Conservation (phyloP, 805 yeast genomes). For the Wickerhamiella nectarea region DNA sequence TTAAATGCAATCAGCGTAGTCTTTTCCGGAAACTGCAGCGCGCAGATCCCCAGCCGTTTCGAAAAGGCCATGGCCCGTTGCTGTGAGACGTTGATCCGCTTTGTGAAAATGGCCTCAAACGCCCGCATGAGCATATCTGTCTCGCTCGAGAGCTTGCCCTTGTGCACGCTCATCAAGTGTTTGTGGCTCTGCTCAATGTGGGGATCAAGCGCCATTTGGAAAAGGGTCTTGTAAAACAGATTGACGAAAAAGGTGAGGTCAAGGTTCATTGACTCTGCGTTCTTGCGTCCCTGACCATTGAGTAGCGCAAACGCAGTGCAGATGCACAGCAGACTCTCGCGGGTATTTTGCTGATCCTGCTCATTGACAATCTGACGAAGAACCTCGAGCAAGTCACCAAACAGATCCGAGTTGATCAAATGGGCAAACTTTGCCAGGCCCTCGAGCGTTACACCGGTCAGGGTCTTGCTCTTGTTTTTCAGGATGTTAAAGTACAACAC, state of each 20-base stretch:
- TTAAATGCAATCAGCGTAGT: conserved; percentile 65
- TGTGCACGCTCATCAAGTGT: conserved; percentile 61
- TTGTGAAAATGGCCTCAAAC: conserved; percentile 55
- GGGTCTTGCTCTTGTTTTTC: conserved; percentile 43
- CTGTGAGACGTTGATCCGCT: conserved; percentile 37
- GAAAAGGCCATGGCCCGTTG: conserved; percentile 44
- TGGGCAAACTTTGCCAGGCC: conserved; percentile 85
- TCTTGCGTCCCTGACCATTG: conserved; percentile 39
- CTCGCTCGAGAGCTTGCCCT: conserved; percentile 63
- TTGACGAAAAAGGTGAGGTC: conserved; percentile 74
- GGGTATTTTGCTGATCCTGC: conserved; percentile 35
- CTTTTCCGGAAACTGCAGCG: conserved; percentile 76
- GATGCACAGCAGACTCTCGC: conserved; percentile 69
- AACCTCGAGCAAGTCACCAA: conserved; percentile 87
- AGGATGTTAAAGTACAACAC: conserved; percentile 66
- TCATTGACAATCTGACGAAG: conserved; percentile 62
- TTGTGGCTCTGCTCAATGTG: conserved; percentile 80
- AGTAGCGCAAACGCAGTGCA: conserved; percentile 83
- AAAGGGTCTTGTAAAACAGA: conserved; percentile 54
- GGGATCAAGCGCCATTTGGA: conserved; percentile 58
- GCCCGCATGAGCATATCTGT: conserved; percentile 70
- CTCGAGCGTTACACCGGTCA: conserved; percentile 80
- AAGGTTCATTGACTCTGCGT: conserved; percentile 52
- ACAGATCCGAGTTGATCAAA: conserved; percentile 79
- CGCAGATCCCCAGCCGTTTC: conserved; percentile 56